Percentiles rank a stretch among this genome's conserved stretches.
phyloP scores from a whole-genome alignment of 148 eudicot genomes.

The Nepenthes mirabilis region DNA sequence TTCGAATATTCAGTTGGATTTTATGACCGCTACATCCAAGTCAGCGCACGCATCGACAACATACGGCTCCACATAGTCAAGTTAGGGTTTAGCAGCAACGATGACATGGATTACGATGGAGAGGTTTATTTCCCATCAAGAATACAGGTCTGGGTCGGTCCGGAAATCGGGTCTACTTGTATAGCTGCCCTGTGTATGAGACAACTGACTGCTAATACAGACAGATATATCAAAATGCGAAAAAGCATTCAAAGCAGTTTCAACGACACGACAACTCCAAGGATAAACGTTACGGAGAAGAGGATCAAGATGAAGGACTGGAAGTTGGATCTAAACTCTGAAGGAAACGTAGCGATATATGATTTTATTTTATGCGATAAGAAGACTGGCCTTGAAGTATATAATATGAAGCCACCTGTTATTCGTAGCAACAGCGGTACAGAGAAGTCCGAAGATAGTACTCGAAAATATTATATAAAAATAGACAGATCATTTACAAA shows the following conservation, averaged over 20 bases:
- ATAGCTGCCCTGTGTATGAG: constrained; percentile 51
- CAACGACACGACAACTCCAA: constrained; percentile 40
- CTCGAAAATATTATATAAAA: constrained; percentile 48
- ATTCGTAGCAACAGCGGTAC: constrained; percentile 7
- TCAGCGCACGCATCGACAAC: constrained; percentile 59
- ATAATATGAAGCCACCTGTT: constrained; percentile 28
- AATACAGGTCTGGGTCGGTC: constrained; percentile 71
- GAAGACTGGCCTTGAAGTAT: constrained; percentile 47
- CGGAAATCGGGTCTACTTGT: constrained; percentile 58
- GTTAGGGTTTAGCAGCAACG: constrained; percentile 38
- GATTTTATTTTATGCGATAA: constrained; percentile 55
- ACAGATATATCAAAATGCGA: constrained; percentile 51
- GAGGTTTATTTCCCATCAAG: constrained; percentile 78
- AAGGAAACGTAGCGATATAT: constrained; percentile 47
- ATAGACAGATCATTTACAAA: constrained; percentile 53
- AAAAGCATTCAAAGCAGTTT: constrained; percentile 53
- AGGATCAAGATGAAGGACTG: constrained; percentile 51
- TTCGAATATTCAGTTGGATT: constrained; percentile 53
- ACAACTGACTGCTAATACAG: constrained; percentile 39
- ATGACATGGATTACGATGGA: constrained; percentile 13
- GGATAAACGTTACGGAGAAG: constrained; percentile 50
- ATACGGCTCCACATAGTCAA: constrained; percentile 56
- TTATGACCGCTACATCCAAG: constrained; percentile 43
- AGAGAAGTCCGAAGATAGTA: constrained; percentile 11
- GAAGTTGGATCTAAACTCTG: constrained; percentile 83